Evolutionary conservation across 768 basidiomycete species (phyloP), one percentile per base, ranked within the genome.

Genomic region (Xerocomellus intermedius): DNA sequence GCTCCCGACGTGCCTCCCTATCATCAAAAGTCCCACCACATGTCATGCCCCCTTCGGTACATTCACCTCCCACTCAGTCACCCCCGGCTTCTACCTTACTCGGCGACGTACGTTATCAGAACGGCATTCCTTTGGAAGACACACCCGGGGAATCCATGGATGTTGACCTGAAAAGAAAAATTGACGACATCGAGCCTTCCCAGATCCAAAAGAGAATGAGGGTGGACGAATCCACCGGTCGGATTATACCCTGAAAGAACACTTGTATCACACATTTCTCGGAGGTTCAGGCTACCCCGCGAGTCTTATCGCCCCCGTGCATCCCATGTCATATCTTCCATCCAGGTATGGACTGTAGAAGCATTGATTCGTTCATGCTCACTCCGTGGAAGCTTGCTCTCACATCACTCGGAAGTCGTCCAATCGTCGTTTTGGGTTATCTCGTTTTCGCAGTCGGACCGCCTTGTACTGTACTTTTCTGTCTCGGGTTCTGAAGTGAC

Each of bases 131-230:
- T 65, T 73, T 62, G 50, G 78, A 81, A 42, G 71, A 72, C 52
- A 74, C 75, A 12, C 63, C 68, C 14, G 71, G 76, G 55, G 73
- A 75, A 57, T 73, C 79, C 28, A 75, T 76, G 63, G 84, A 83
- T 17, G 52, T 74, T 53, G 86, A 87, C 59, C 65, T 84, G 70
- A 87, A 86, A 75, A 74, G 84, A 69, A 75, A 78, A 64, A 64
- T 81, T 67, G 82, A 85, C 51, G 80, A 82, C 60, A 59, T 77
- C 53, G 84, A 82, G 53, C 65, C 74, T 55, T 68, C 61, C 35
- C 80, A 82, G 62, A 79, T 80, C 52, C 72, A 76, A 58, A 89
- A 89, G 82, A 87, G 85, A 80, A 83, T 89, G 81, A 79, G 85
- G 69, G 80, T 87, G 75, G 83, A 83, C 59, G 76, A 77, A 64